Percentiles rank a stretch among this genome's conserved stretches.
Evolutionary conservation across 1,139 yeast species (phyloP).

Genomic region (Suhomyces guaymorum): DNA sequence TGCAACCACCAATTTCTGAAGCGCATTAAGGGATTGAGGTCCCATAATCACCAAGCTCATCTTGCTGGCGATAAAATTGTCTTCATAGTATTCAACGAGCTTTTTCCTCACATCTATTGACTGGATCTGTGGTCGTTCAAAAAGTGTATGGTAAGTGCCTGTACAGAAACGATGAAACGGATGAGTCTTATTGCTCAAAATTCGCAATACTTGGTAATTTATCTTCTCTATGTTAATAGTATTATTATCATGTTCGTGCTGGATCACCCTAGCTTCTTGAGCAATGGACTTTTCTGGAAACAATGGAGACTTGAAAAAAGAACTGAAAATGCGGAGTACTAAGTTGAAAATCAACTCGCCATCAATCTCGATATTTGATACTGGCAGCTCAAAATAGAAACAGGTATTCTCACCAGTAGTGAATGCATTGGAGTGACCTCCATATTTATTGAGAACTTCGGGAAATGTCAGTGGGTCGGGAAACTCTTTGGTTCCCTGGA

Average conservation of each 20-base stretch:
- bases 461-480: constrained; percentile 51
- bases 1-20: constrained; percentile 51
- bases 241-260: constrained; percentile 64
- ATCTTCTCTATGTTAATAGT: constrained; percentile 43
- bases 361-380: constrained; percentile 27
- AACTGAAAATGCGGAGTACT: constrained; percentile 50
- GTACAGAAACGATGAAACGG: constrained; percentile 50
- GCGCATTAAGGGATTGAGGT: constrained; percentile 58
- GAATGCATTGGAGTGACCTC: constrained; percentile 64
- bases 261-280: constrained; percentile 58
- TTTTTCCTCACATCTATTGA: constrained; percentile 23
- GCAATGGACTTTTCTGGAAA: constrained; percentile 44
- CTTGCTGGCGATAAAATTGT: constrained; percentile 36
- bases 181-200: constrained; percentile 45
- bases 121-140: constrained; percentile 16
- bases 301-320: constrained; percentile 50
- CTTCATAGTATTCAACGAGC: constrained; percentile 29
- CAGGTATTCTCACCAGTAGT: constrained; percentile 67
- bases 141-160: constrained; percentile 40
- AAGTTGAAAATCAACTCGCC: constrained; percentile 41
- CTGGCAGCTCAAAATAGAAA: constrained; percentile 60
- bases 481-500: constrained; percentile 56
- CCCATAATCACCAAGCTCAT: constrained; percentile 62
- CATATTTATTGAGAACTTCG: constrained; percentile 42
- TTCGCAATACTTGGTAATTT: constrained; percentile 57